Conservation (phyloP, 2,329 filamentous ascomycete species). For the Diaporthe vexans region DNA sequence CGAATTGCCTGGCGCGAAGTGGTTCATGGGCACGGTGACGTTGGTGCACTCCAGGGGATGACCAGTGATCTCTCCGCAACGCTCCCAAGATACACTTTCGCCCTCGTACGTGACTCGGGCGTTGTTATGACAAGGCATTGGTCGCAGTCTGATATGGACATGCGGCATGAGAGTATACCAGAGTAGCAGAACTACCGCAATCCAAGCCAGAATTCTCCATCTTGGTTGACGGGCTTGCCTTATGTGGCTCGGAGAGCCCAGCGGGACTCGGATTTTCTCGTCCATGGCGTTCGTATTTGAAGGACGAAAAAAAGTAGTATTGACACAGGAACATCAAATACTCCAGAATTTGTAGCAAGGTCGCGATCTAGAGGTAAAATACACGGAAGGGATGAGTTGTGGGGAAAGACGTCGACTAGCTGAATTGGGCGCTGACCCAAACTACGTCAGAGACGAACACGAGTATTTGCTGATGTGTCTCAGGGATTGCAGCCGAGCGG, state of each 20-base stretch:
- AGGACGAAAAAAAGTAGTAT: accelerated
- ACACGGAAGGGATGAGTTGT: neutral
- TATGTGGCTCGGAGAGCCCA: too few relatives aligned
- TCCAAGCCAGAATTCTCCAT: neutral
- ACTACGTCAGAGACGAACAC: neutral
- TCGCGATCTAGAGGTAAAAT: too few relatives aligned
- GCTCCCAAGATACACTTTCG: slow-evolving; percentile 54
- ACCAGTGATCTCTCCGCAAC: slow-evolving; percentile 54
- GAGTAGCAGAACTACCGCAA: neutral
- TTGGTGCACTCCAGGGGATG: slow-evolving; percentile 57
- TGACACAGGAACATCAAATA: too few relatives aligned
- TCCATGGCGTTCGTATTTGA: neutral
- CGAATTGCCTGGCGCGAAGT: slow-evolving; percentile 53
- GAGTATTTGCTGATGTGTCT: neutral
- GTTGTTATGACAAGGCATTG: neutral
- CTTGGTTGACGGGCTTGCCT: neutral
- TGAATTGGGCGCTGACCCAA: neutral
- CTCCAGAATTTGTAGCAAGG: too few relatives aligned
- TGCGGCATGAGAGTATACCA: neutral
- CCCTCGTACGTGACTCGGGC: slow-evolving; percentile 46
- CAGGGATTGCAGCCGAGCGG: neutral
- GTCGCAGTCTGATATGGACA: accelerated
- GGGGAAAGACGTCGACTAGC: neutral
- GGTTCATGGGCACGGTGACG: slow-evolving; percentile 61
- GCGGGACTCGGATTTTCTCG: neutral